Evolutionary conservation across 371 early-diverging fungal genomes (phyloP).

Genomic region (Syncephalastrum contaminatum): DNA sequence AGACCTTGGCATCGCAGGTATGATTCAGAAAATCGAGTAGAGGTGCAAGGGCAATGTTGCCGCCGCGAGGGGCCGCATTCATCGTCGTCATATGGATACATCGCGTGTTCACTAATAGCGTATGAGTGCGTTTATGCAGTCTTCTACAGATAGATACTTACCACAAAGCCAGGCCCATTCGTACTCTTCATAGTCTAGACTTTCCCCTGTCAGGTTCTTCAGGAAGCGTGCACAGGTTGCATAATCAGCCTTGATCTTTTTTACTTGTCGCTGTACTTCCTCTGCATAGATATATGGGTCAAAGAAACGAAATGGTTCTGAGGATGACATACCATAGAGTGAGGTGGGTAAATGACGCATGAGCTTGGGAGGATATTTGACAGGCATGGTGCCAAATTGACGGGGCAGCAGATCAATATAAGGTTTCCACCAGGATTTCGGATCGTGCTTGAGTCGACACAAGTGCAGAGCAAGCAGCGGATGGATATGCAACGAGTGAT

Average conservation of each 20-base stretch:
- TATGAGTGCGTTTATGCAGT: background rate
- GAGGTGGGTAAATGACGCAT: constrained; percentile 41
- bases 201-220: constrained; percentile 21
- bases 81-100: constrained; percentile 56
- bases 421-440: constrained; percentile 54
- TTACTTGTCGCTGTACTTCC: constrained; percentile 46
- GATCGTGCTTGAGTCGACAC: constrained; percentile 34
- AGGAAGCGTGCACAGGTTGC: constrained; percentile 33
- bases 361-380: constrained; percentile 44
- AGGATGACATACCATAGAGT: constrained; percentile 28
- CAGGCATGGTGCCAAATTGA: constrained; percentile 63
- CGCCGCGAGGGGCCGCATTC: constrained; percentile 39
- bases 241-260: constrained; percentile 49
- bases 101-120: constrained; percentile 56
- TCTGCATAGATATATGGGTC: constrained; percentile 17
- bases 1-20: constrained; percentile 52
- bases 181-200: constrained; percentile 41
- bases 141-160: constrained; percentile 15
- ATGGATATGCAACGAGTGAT: constrained; percentile 44
- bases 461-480: constrained; percentile 56
- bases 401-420: constrained; percentile 53
- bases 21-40: constrained; percentile 67
- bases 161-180: constrained; percentile 68
- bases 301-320: background rate
- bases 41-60: constrained; percentile 60